phyloP scores from a whole-genome alignment of 805 yeast genomes.

The Phaffomyces opuntiae region DNA sequence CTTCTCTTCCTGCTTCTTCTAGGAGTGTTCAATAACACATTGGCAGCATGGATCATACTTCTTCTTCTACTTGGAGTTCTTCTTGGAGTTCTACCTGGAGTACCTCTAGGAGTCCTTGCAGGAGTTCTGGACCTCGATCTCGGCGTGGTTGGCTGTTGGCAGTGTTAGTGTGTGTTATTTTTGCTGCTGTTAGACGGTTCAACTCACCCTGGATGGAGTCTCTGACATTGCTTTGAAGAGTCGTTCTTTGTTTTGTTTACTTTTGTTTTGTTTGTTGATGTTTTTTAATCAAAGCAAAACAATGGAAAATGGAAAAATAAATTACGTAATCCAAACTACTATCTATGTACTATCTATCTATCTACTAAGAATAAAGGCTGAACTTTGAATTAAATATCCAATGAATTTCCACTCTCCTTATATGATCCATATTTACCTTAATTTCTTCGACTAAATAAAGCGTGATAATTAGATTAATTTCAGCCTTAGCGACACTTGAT shows the following conservation, averaged over 20 bases:
- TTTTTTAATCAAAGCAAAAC: no score
- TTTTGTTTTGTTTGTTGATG: background rate
- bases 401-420: no score
- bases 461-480: no score
- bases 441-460: no score
- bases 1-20: constrained; percentile 15
- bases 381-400: no score
- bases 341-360: no score
- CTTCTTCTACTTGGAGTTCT: constrained; percentile 21
- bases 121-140: constrained; percentile 1
- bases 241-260: background rate
- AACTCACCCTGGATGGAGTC: constrained; percentile 3
- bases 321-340: background rate
- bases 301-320: background rate
- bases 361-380: no score
- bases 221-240: constrained; percentile 1
- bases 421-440: no score
- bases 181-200: background rate
- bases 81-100: constrained; percentile 14
- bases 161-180: no score
- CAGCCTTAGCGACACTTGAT: no score
- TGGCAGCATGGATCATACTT: constrained; percentile 18
- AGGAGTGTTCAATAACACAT: constrained; percentile 14
- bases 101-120: constrained; percentile 13
- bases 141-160: constrained; percentile 1